These are phyloP conservation scores for Ustilago xerochloae DNA, from an alignment of 1,284 basidiomycete genomes.

Conservation along the genomic window DNA sequence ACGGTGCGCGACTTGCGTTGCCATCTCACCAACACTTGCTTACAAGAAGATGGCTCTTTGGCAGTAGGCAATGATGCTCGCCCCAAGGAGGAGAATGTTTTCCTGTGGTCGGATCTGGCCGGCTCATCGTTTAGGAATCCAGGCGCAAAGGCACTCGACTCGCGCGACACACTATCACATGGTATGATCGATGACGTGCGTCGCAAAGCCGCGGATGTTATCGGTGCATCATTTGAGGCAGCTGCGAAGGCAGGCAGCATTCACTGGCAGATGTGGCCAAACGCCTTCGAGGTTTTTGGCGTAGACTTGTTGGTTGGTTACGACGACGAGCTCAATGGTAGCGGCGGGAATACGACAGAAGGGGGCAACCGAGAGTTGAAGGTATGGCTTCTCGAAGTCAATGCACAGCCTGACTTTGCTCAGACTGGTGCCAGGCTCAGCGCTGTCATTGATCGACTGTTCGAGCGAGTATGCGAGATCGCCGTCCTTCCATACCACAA, in stretches of 20 bases:
- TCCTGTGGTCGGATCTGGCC: constrained; percentile 54
- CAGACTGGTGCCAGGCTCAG: constrained; percentile 86
- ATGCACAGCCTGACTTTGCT: constrained; percentile 95
- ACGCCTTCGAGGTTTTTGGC: constrained; percentile 95
- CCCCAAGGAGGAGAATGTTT: constrained; percentile 58
- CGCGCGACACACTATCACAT: constrained; percentile 41
- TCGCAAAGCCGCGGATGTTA: constrained; percentile 65
- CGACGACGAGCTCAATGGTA: too few relatives aligned
- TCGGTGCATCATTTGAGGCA: constrained; percentile 86
- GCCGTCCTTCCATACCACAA: constrained; percentile 54
- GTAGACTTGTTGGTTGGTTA: constrained; percentile 85
- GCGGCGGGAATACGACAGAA: too few relatives aligned
- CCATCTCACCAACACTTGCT: constrained; percentile 94
- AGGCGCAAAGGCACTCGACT: constrained; percentile 63
- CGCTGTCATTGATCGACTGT: constrained; percentile 83
- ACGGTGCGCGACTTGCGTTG: constrained; percentile 74
- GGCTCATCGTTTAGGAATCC: constrained; percentile 67
- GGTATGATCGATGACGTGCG: constrained; percentile 70
- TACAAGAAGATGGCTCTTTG: constrained; percentile 73
- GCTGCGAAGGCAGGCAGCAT: constrained; percentile 80
- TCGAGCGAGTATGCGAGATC: constrained; percentile 69
- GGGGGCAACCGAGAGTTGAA: constrained; percentile 69
- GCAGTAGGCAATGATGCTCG: constrained; percentile 39
- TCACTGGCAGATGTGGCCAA: constrained; percentile 87
- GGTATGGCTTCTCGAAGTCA: constrained; percentile 87